Base-by-base conservation (phyloP, 2,329 filamentous ascomycete genomes). In the Simplicillium aogashimaense region DNA sequence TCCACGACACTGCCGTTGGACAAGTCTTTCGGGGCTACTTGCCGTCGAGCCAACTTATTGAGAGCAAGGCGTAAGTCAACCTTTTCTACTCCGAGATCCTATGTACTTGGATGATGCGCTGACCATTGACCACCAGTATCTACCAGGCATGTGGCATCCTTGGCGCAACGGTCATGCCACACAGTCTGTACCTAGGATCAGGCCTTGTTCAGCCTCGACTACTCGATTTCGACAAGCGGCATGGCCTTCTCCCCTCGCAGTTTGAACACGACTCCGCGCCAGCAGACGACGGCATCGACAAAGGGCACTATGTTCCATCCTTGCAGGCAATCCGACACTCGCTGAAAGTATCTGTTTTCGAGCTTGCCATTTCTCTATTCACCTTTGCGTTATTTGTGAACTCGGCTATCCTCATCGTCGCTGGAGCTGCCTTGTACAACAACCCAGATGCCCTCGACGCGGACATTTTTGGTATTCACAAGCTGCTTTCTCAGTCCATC, bases 351-450 rank as follows among this genome's bases (percentile, higher is more conserved):
- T 85, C 82, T 3, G 78, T 85, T 41, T 63, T 73, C 15, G 86
- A 92, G 55, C 65, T 89, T 9, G 66, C 75, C 7, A 54, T 87
- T 12, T 83, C 81, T 0, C 78, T 92, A 29, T 86, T 88, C 56
- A 86, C 83, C 0, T 89, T 90, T 56, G 86, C 86, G 0, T 71
- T 92, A 3, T 92, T 92, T 53, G 83, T 90, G 53, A 92, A 92
- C 64, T 84, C 78, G 40, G 74, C 85, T 29, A 90, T 92, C 51
- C 70, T 92, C 12, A 87, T 92, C 50, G 81, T 88, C 10, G 81
- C 88, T 0, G 88, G 87, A 18, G 78, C 85, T 1, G 81, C 83
- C 0, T 72, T 94, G 0, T 88, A 82, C 54, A 60, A 72, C 4
- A 74, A 74, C 32, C 55, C 70, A 0, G 70, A 74, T 3, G 83